A percentile compares a stretch with the other conserved stretches of the same genome.
phyloP scores from a whole-genome alignment of 352 stramenopile species.

The Phytophthora aleatoria region DNA sequence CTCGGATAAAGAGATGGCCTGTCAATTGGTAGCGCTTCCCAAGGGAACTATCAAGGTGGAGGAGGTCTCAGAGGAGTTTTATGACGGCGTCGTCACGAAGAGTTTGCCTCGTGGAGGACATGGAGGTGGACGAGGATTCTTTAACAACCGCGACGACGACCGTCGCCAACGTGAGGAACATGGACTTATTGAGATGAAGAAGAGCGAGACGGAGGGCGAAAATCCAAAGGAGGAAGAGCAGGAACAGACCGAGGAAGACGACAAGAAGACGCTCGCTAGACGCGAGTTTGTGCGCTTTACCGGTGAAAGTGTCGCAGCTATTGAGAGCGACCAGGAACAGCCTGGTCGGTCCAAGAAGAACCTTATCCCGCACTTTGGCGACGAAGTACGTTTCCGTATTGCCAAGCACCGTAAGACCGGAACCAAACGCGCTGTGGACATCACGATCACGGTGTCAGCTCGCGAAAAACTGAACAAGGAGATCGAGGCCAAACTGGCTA shows the following conservation, averaged over 20 bases:
- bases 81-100: conserved; percentile 71
- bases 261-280: conserved; percentile 23
- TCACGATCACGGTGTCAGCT: conserved; percentile 60
- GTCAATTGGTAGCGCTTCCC: conserved; percentile 63
- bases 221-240: conserved; percentile 3
- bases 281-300: conserved; percentile 63
- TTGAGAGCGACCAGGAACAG: conserved; percentile 28
- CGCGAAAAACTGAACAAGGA: conserved; percentile 69
- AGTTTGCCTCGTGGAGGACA: conserved; percentile 48
- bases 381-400: conserved; percentile 77
- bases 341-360: conserved; percentile 16
- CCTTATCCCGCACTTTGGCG: conserved; percentile 56
- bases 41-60: conserved; percentile 82
- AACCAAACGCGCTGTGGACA: conserved; percentile 65
- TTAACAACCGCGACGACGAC: conserved; percentile 43
- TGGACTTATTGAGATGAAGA: conserved; percentile 53
- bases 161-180: conserved; percentile 46
- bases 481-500: conserved; percentile 67
- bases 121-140: conserved; percentile 33
- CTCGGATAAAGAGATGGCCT: conserved; percentile 74
- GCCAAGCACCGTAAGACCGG: conserved; percentile 73
- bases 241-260: conserved; percentile 13
- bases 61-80: conserved; percentile 57
- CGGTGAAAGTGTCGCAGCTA: conserved; percentile 44
- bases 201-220: conserved; percentile 7